Evolutionary conservation across 139 green algal genomes (phyloP), one percentile per base, ranked within the genome.

Genomic region (Pleodorina starrii): DNA sequence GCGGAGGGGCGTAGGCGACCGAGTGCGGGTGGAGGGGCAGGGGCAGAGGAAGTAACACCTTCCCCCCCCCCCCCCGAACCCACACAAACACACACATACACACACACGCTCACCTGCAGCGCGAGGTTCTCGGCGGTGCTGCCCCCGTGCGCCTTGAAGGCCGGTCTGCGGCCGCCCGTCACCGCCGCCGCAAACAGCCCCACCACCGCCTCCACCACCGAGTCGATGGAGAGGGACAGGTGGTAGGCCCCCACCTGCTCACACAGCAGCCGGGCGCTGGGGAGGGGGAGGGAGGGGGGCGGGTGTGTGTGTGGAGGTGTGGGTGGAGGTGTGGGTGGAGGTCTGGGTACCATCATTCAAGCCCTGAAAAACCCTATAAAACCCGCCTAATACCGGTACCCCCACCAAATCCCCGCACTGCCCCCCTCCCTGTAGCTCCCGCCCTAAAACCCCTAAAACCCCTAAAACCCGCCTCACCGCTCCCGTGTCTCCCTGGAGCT

Each of bases 41-140:
- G n/a, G n/a, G n/a, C n/a, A n/a, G n/a, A n/a, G n/a, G n/a, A n/a
- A n/a, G n/a, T n/a, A n/a, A n/a, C 76, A 1, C 48, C n/a, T 7
- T 48, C 32, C 36, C 59, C 0, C 27, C 6, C 59, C 59, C 59
- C 10, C 40, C n/a, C n/a, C n/a, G n/a, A n/a, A n/a, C n/a, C n/a
- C n/a, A n/a, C n/a, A n/a, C n/a, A n/a, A n/a, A n/a, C n/a, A n/a
- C n/a, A n/a, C n/a, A n/a, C n/a, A n/a, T n/a, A n/a, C n/a, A n/a
- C n/a, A n/a, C n/a, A n/a, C 79, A 75, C 59, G 4, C 79, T 0
- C 54, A 88, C 83, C 92, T 99, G 98, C 88, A 99, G 94, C 5
- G 98, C 98, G 60, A 99, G 92, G 92, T 99, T 99, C 93, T 99
- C 98, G 0, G 94, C 90, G 11, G 63, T 75, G 63, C 50, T 96